Percentiles rank a stretch among this genome's conserved stretches.
Evolutionary conservation across 2,329 filamentous ascomycete genomes (phyloP).

Genomic region (Neodidymelliopsis sp.): DNA sequence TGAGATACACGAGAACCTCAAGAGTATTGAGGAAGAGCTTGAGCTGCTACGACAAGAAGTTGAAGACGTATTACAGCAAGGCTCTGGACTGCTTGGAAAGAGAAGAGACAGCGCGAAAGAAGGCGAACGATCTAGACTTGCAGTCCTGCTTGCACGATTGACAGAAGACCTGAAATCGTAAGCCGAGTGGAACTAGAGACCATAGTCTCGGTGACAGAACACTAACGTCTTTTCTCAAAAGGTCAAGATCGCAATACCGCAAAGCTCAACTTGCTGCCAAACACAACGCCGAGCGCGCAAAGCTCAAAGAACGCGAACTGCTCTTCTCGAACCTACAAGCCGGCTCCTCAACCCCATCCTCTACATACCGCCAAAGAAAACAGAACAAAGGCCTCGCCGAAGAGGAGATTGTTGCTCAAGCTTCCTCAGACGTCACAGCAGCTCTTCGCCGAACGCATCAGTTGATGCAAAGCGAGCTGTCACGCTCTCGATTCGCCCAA

Average conservation of each 20-base stretch:
- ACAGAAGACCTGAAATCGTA: slow-evolving; percentile 76
- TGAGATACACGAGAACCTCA: slow-evolving; percentile 81
- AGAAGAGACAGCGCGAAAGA: slow-evolving; percentile 62
- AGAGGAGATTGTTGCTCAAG: slow-evolving; percentile 75
- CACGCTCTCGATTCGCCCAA: slow-evolving; percentile 86
- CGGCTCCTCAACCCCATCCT: slow-evolving; percentile 45
- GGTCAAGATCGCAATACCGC: slow-evolving; percentile 73
- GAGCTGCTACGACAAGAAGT: slow-evolving; percentile 82
- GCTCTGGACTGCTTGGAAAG: slow-evolving; percentile 39
- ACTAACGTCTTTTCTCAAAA: slow-evolving; percentile 34
- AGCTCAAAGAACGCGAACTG: slow-evolving; percentile 77
- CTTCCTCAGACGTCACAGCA: slow-evolving; percentile 82
- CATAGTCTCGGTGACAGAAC: no score
- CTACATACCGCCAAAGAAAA: slow-evolving; percentile 46
- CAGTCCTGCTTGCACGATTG: slow-evolving; percentile 71
- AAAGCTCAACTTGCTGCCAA: slow-evolving; percentile 83
- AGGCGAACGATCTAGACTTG: slow-evolving; percentile 70
- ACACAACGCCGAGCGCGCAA: slow-evolving; percentile 74
- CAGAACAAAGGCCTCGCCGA: slow-evolving; percentile 65
- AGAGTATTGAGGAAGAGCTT: slow-evolving; percentile 82
- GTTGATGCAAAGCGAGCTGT: slow-evolving; percentile 83
- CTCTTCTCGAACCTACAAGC: slow-evolving; percentile 71
- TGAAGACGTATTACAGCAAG: slow-evolving; percentile 66
- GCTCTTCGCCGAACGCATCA: slow-evolving; percentile 86
- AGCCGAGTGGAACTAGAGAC: slow-evolving; percentile 40